Base-by-base conservation (phyloP, 2,329 filamentous ascomycete species). In the Xylaria sp. region DNA sequence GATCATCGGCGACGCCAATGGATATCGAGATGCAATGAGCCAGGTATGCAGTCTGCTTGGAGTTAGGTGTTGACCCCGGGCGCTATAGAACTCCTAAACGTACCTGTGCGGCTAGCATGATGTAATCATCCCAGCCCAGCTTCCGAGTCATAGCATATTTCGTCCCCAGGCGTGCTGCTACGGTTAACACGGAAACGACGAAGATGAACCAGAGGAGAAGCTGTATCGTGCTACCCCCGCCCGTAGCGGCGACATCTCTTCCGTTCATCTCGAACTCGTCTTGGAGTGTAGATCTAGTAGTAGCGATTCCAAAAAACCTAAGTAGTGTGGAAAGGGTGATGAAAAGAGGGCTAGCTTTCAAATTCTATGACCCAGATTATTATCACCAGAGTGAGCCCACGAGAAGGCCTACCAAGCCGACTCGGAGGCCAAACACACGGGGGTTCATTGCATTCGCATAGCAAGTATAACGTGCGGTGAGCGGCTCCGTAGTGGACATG, bases 71-170 rank as follows among this genome's bases (percentile, higher is more conserved):
- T 29, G 13, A 35, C 29, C 18, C 37, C 23, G 1, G 40, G 37
- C 21, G 37, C 23, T 23, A 29, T 16, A 44, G 32, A 44, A 25
- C 8, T 44, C 23, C 16, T 29, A 13, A 18, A 60, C 29, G 29
- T n/a, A 74, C 71, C 63, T 66, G 63, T 50, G 72, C 72, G n/a
- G 66, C 18, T n/a, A 74, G 1, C 53, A 73, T 70, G 25, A 74
- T 44, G 60, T 60, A 55, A 48, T 74, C 71, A 60, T 74, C 73
- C 64, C 50, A 44, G 9, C 23, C 23, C 23, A 72, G 62, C 42
- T 64, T 67, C n/a, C 63, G 54, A 29, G 65, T 60, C 48, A 71
- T 60, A 6, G 58, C 67, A 25, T 67, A 71, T 60, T 68, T 72
- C n/a, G 69, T 72, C 25, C 65, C 70, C 13, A 73, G 54, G 23